A percentile compares a stretch with the other conserved stretches of the same genome.
Evolutionary conservation across 2,329 filamentous ascomycete genomes (phyloP).

Genomic region (Fusarium beomiforme): DNA sequence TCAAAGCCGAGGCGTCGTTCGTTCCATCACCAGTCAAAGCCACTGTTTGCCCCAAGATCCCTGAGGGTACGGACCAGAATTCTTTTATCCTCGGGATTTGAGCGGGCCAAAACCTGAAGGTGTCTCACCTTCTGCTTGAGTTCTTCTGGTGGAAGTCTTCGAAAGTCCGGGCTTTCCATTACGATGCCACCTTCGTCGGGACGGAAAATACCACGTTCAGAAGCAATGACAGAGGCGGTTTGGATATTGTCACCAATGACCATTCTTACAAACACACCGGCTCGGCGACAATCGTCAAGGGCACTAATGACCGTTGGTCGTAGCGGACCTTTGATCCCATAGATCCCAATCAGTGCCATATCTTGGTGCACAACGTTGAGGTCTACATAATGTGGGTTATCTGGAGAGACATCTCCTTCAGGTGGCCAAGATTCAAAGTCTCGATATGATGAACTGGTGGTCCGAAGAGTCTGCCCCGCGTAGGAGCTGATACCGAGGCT

Average conservation of each 20-base stretch:
- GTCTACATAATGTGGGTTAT: constrained; percentile 61
- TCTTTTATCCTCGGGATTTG: constrained; percentile 73
- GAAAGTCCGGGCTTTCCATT: constrained; percentile 65
- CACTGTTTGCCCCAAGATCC: constrained; percentile 68
- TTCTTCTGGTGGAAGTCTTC: constrained; percentile 63
- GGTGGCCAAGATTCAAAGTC: constrained; percentile 79
- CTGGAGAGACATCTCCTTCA: constrained; percentile 69
- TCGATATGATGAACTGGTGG: constrained; percentile 77
- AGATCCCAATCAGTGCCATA: constrained; percentile 56
- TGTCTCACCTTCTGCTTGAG: constrained; percentile 65
- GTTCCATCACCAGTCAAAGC: constrained; percentile 71
- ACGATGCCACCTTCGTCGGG: constrained; percentile 72
- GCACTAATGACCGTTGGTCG: constrained; percentile 70
- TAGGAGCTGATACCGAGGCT: constrained; percentile 67
- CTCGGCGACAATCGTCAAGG: constrained; percentile 70
- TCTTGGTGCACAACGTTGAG: constrained; percentile 62
- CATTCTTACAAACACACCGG: constrained; percentile 75
- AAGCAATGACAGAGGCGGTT: constrained; percentile 57
- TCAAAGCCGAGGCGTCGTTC: constrained; percentile 69
- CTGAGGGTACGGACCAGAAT: constrained; percentile 71
- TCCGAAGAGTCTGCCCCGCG: constrained; percentile 74
- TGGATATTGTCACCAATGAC: constrained; percentile 63
- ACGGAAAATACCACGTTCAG: constrained; percentile 54
- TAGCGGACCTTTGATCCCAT: constrained; percentile 76
- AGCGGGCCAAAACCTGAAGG: constrained; percentile 72